Evolutionary conservation across 2,329 filamentous ascomycete genomes (phyloP).

Genomic region (Cladosporium cucumerinum): DNA sequence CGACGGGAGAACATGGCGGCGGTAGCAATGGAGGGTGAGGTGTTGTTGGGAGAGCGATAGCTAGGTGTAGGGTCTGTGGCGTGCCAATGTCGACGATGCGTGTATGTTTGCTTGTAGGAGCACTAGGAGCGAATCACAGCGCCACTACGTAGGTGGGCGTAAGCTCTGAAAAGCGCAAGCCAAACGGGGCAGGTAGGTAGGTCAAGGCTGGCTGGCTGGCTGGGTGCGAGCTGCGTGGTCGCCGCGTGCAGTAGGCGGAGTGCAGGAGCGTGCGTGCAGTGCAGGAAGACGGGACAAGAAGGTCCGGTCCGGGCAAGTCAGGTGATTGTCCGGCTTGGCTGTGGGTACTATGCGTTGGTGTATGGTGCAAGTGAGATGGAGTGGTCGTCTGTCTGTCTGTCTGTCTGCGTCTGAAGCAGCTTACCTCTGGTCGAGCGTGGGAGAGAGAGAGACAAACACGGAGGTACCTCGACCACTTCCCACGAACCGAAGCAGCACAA

Average conservation of each 20-base stretch:
- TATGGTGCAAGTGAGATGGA: background rate
- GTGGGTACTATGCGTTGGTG: background rate
- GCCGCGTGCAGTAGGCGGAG: background rate
- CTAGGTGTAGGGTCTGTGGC: background rate
- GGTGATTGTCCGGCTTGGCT: background rate
- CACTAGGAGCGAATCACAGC: constrained; percentile 12
- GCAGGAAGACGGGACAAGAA: background rate
- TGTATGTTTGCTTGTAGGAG: constrained; percentile 8
- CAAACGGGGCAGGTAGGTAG: background rate
- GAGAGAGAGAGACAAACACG: background rate
- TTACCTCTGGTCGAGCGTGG: background rate
- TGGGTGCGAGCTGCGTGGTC: background rate
- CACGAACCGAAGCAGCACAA: background rate
- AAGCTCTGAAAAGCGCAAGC: background rate
- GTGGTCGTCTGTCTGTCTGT: background rate
- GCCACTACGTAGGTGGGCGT: background rate
- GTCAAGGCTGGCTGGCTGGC: too few species aligned
- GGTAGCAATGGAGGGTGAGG: constrained; percentile 1
- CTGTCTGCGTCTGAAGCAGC: constrained; percentile 3
- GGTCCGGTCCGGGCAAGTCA: background rate
- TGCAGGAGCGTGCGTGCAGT: background rate
- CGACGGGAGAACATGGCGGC: constrained; percentile 23
- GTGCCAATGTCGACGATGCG: background rate
- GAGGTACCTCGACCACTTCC: background rate
- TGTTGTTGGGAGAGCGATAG: background rate